Base-by-base conservation (phyloP, 1,139 yeast genomes). In the Blastobotrys indianensis region DNA sequence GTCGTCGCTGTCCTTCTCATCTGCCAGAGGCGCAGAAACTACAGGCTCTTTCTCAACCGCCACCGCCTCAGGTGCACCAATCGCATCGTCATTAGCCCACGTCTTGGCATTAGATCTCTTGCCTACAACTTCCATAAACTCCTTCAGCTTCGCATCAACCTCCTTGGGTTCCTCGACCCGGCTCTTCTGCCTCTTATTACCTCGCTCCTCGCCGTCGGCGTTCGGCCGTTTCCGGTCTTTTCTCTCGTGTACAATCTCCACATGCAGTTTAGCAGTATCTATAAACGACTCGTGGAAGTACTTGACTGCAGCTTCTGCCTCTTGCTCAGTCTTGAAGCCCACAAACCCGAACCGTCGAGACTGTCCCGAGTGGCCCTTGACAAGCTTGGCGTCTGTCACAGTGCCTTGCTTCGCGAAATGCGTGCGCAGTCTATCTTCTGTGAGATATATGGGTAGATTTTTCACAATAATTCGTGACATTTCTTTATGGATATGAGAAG, bases 391-490 rank as follows among this genome's bases (percentile, higher is more conserved):
- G 73, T 92, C 98, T 1, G 97, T 86, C 28, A 88, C 86, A 2
- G 54, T 42, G 23, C 57, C 56, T 42, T 79, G 79, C 54, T 80
- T 72, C 32, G 74, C 64, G 62, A 92, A 92, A 62, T 83, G 92
- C 25, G 75, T 76, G 51, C 74, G 73, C 50, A 92, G 69, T 54
- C 84, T 80, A 2, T 79, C 88, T 61, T 92, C 97, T 1, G 82
- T 79, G 51, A 80, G 76, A 62, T 85, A 85, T 53, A 74, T 71
- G 20, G 99, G 98, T 49, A 92, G 73, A 39, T 95, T 95, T 65
- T 87, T 94, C n/a, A 94, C 95, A 57, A 92, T 92, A 49, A 94
- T 75, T 67, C 99, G 84, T 35, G 98, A 90, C 96, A 62, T 64
- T 33, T 20, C 33, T 41, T 10, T 34, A 11, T 13, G 16, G 12